phyloP scores from a whole-genome alignment of 176 grass and related monocot genomes.

The Juncus effusus region DNA sequence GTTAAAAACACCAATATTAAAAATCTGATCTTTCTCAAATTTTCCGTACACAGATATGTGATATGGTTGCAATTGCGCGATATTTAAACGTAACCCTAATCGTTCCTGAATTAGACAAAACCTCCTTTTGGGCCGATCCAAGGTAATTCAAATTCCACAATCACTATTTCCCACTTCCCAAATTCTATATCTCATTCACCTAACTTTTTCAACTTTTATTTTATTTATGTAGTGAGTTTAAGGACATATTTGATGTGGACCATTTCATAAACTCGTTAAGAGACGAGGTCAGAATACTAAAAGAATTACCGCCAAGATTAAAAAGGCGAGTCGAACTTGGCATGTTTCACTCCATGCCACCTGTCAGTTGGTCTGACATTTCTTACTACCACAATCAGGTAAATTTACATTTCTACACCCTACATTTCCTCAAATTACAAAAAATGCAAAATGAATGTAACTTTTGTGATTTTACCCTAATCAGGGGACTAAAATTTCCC shows the following conservation, averaged over 20 bases:
- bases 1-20: background rate
- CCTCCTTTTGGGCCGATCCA: slow-evolving; percentile 90
- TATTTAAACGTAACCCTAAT: slow-evolving; percentile 89
- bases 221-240: slow-evolving; percentile 61
- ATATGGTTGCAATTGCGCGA: slow-evolving; percentile 92
- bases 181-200: background rate
- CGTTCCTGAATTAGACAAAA: slow-evolving; percentile 87
- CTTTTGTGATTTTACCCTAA: no score
- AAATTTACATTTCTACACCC: slow-evolving; percentile 5
- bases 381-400: slow-evolving; percentile 82
- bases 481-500: no score
- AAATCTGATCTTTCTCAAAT: background rate
- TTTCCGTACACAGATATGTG: slow-evolving; percentile 66
- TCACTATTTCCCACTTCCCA: background rate
- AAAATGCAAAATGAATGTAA: no score
- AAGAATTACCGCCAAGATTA: slow-evolving; percentile 68
- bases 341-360: slow-evolving; percentile 65
- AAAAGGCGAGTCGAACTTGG: slow-evolving; percentile 71
- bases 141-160: slow-evolving; percentile 40
- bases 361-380: slow-evolving; percentile 89
- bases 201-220: background rate
- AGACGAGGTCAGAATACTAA: slow-evolving; percentile 81
- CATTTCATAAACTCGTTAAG: slow-evolving; percentile 88
- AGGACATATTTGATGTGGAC: slow-evolving; percentile 94
- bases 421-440: no score